Evolutionary conservation across 2,329 filamentous ascomycete genomes (phyloP), one percentile per base, ranked within the genome.

Genomic region (Colletotrichum incanum): DNA sequence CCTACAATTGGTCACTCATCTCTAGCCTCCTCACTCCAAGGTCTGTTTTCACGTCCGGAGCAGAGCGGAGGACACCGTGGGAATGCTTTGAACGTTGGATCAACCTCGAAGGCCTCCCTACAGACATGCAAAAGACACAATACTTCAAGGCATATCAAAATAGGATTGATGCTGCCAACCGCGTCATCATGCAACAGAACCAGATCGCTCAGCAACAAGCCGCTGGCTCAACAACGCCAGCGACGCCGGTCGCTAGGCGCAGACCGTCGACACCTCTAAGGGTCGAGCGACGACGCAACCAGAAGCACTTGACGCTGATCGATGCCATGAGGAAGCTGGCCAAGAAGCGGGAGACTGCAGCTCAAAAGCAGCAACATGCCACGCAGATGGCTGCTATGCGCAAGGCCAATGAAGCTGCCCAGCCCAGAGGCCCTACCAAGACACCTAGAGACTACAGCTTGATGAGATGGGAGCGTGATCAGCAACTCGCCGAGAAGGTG

Each of bases 61-160:
- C 94, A 14, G 96, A 98, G 80, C 90, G 96, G 73, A 90, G 96
- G 59, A 98, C 96, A 3, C 95, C 96, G 0, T 99, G 96, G 96
- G 96, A 99, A 83, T 99, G 96, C 80, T 99, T 99, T 77, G 96
- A 99, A 82, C 90, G 96, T 54, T 99, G 96, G 96, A 93, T 98
- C 66, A 92, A 93, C 76, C 85, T 98, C 16, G 96, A 98, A 83
- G 95, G 95, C 1, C 86, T 98, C 47, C 96, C 96, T 5, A 90
- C 93, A 14, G 96, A 99, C 75, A 97, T 98, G 93, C 92, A 93
- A 23, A 98, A 98, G 84, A 98, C 94, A 0, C 93, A 95, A 55
- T 99, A 98, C 80, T 99, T 98, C 87, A 94, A 95, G 78, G 83
- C 89, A 1, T 92, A 92, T 78, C 90, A 89, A 74, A 84, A 83